These are phyloP conservation scores for Amyloporia xantha DNA, from an alignment of 768 basidiomycete genomes.

Conservation along the genomic window DNA sequence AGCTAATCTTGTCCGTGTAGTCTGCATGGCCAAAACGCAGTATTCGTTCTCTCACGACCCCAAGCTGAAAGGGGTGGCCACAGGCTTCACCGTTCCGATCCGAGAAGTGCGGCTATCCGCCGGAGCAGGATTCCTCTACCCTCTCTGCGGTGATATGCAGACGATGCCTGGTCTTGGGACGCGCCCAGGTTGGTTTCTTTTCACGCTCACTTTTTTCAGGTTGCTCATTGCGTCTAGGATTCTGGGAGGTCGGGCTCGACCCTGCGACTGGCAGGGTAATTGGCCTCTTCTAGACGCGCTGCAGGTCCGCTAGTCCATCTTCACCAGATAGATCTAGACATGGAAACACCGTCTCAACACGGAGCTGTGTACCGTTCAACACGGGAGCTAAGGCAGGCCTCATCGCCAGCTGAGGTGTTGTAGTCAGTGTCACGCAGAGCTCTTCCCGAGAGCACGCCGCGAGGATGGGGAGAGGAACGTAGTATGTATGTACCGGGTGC, in stretches of 20 bases:
- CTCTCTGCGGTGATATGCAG: slow-evolving; percentile 93
- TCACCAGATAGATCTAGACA: slow-evolving; percentile 26
- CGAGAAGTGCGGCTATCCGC: slow-evolving; percentile 82
- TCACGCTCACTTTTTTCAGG: not conserved
- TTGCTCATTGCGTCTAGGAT: slow-evolving; percentile 38
- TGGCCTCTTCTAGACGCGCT: slow-evolving; percentile 65
- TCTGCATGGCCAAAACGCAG: slow-evolving; percentile 98
- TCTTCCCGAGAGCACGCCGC: slow-evolving; percentile 3
- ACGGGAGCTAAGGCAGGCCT: slow-evolving; percentile 22
- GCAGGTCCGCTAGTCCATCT: slow-evolving; percentile 16
- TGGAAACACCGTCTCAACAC: slow-evolving; percentile 31
- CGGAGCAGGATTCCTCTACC: slow-evolving; percentile 94
- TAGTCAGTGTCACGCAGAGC: slow-evolving; percentile 1
- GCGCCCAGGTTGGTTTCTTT: slow-evolving; percentile 56
- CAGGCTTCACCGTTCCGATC: slow-evolving; percentile 91
- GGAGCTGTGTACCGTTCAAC: slow-evolving; percentile 35
- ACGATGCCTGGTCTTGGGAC: slow-evolving; percentile 97
- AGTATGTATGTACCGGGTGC: not conserved
- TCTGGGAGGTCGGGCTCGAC: slow-evolving; percentile 88
- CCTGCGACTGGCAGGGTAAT: slow-evolving; percentile 73
- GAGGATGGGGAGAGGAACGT: not conserved
- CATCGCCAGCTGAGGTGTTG: slow-evolving; percentile 12
- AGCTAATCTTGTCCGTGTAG: slow-evolving; percentile 30
- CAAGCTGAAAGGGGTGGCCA: slow-evolving; percentile 82
- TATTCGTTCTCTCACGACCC: slow-evolving; percentile 97